These are phyloP conservation scores for Xerocomus minutiporus DNA, from an alignment of 1,284 basidiomycete genomes.

Conservation along the genomic window DNA sequence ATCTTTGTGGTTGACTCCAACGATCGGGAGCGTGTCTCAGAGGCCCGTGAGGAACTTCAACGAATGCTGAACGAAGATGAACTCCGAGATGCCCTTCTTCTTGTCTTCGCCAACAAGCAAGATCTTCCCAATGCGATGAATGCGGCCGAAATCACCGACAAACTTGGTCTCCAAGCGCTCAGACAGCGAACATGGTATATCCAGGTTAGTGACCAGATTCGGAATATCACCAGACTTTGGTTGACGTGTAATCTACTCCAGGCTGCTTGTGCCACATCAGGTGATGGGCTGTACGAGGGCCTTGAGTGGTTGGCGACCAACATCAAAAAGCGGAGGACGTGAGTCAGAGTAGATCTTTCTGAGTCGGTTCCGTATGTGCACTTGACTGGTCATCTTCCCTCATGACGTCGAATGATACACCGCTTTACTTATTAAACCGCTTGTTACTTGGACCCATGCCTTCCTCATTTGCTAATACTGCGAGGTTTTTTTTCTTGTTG, in stretches of 20 bases:
- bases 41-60: conserved; percentile 98
- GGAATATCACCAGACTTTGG: conserved; percentile 1
- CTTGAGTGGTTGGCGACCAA: conserved; percentile 92
- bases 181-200: conserved; percentile 99
- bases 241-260: conserved; percentile 33
- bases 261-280: conserved; percentile 98
- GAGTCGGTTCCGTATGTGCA: conserved; percentile 44
- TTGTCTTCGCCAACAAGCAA: conserved; percentile 99
- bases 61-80: conserved; percentile 99
- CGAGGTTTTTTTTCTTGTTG: conserved; percentile 2
- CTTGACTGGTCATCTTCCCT: conserved; percentile 45
- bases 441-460: conserved; percentile 24
- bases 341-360: conserved; percentile 37
- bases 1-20: conserved; percentile 99
- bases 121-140: conserved; percentile 99
- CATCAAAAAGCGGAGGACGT: conserved; percentile 74
- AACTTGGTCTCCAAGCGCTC: conserved; percentile 96
- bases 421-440: conserved; percentile 24
- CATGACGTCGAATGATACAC: conserved; percentile 36
- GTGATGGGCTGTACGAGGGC: conserved; percentile 99
- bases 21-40: conserved; percentile 98
- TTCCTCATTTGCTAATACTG: conserved; percentile 7
- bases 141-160: conserved; percentile 99
- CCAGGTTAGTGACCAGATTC: conserved; percentile 57
- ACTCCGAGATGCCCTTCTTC: conserved; percentile 95